These are phyloP conservation scores for Xylariaceae sp. DNA, from an alignment of 2,329 filamentous ascomycete species.

Conservation along the genomic window DNA sequence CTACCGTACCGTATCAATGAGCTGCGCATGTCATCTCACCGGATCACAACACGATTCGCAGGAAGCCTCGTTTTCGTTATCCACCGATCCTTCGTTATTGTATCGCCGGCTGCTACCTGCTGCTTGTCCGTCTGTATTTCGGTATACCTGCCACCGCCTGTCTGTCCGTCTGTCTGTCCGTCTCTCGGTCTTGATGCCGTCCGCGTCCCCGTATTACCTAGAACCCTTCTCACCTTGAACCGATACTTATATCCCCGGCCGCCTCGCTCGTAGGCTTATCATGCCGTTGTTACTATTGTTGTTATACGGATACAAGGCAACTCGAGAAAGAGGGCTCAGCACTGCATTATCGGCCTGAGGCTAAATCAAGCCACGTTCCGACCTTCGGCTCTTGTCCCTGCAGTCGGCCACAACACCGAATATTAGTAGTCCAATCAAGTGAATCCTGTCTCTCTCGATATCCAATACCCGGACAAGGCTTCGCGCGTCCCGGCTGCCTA, in stretches of 20 bases:
- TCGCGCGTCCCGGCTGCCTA: neutral
- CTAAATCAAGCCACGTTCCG: constrained; percentile 3
- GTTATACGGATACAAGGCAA: neutral
- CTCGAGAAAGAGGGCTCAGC: constrained; percentile 1
- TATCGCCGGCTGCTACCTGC: neutral
- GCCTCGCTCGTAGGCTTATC: constrained; percentile 5
- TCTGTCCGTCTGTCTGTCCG: too few species aligned
- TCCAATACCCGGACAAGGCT: constrained; percentile 4
- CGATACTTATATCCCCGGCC: constrained; percentile 1
- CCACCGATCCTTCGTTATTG: neutral
- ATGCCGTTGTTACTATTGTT: constrained; percentile 1
- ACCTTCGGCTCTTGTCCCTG: constrained; percentile 14
- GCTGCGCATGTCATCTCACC: neutral
- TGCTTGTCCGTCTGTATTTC: neutral
- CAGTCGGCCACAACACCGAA: neutral
- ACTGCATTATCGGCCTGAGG: neutral
- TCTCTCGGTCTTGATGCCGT: neutral
- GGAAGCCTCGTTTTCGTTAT: neutral
- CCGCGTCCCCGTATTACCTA: neutral
- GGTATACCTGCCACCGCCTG: neutral
- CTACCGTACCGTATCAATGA: neutral
- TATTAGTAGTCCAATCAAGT: constrained; percentile 17
- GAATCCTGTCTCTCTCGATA: constrained; percentile 6
- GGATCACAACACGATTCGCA: neutral
- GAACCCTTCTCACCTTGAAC: constrained; percentile 2